phyloP scores from a whole-genome alignment of 108 stramenopile genomes.

The Schizochytrium sp. region DNA sequence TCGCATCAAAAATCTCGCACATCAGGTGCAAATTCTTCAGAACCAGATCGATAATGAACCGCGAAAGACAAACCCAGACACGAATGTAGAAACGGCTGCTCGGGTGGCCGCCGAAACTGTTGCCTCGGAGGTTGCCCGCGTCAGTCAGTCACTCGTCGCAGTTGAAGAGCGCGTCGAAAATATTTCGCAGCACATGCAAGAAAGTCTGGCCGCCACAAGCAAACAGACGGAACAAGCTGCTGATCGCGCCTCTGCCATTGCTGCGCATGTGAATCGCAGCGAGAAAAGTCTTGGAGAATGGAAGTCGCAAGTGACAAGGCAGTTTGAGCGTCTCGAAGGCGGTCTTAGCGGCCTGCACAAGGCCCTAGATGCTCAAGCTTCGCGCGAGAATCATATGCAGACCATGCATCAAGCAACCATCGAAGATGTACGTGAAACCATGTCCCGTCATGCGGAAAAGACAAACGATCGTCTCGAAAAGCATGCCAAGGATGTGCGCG shows the following conservation, averaged over 20 bases:
- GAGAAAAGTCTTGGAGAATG: not conserved
- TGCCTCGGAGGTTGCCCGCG: too few relatives aligned
- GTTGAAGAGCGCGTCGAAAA: too few relatives aligned
- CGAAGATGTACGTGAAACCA: not conserved
- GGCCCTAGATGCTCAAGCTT: not conserved
- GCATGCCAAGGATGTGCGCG: not conserved
- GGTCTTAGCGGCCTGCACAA: not conserved
- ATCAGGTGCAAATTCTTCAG: not conserved
- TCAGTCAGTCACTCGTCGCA: too few relatives aligned
- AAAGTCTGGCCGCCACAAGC: not conserved
- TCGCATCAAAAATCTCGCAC: not conserved
- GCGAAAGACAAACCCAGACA: not conserved
- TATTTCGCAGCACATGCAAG: not conserved
- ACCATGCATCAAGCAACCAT: not conserved
- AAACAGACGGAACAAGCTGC: not conserved
- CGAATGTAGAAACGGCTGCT: not conserved
- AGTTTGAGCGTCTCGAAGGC: not conserved
- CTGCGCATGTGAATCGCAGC: not conserved
- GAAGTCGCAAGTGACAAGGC: not conserved
- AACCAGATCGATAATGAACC: not conserved
- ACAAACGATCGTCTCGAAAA: not conserved
- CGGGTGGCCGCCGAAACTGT: too few relatives aligned
- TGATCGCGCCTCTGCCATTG: not conserved
- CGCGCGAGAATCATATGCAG: not conserved
- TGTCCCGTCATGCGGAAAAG: not conserved